Conservation (phyloP, 2,329 filamentous ascomycete genomes). For the Trichophyton verrucosum region DNA sequence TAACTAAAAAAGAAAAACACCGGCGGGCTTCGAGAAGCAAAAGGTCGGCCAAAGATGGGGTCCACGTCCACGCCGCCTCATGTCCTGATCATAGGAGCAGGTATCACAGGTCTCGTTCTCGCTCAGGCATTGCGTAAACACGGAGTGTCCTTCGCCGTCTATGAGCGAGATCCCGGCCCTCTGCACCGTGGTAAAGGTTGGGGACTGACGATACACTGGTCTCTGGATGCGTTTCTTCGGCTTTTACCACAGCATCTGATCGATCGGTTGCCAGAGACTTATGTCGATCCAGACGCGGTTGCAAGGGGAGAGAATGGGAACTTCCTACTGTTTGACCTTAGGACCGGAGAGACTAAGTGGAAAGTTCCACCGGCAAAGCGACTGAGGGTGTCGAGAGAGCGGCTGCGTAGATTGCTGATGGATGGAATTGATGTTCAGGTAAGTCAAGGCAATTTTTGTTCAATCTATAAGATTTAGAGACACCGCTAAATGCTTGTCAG, state of each 20-base stretch:
- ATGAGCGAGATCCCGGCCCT: slow-evolving; percentile 5
- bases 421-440: slow-evolving; percentile 39
- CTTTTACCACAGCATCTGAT: slow-evolving; percentile 5
- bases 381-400: slow-evolving; percentile 38
- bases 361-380: slow-evolving; percentile 34
- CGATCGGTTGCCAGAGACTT: slow-evolving; percentile 36
- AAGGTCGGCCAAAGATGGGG: slow-evolving; percentile 3
- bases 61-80: slow-evolving; percentile 20
- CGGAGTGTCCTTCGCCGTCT: slow-evolving; percentile 7
- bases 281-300: slow-evolving; percentile 43
- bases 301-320: slow-evolving; percentile 35
- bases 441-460: neutral
- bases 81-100: slow-evolving; percentile 25
- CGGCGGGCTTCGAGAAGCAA: neutral
- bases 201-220: slow-evolving; percentile 55
- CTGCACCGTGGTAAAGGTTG: slow-evolving; percentile 18
- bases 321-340: slow-evolving; percentile 47
- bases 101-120: slow-evolving; percentile 30
- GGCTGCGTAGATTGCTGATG: slow-evolving; percentile 36
- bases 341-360: slow-evolving; percentile 37
- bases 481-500: slow-evolving; percentile 15
- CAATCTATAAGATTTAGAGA: neutral
- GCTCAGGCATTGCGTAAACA: slow-evolving; percentile 26
- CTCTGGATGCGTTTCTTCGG: slow-evolving; percentile 1
- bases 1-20: neutral